Evolutionary conservation across 306 rosid species (phyloP).

Genomic region (Quercus mongolica): DNA sequence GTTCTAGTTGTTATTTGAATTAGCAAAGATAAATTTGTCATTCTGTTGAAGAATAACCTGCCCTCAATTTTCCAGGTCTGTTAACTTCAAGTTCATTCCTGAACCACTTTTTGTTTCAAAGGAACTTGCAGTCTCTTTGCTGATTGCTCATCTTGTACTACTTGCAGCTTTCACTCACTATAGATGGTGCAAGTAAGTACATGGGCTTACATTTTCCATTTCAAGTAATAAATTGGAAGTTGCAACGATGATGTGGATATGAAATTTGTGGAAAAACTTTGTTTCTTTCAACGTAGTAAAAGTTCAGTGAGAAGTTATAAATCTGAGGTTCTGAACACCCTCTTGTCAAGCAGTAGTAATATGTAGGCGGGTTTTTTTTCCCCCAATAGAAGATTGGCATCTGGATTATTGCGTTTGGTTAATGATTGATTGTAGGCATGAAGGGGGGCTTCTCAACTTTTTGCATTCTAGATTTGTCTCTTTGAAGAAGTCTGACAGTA

Average conservation of each 20-base stretch:
- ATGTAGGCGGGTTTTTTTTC: neutral
- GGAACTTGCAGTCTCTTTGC: constrained; percentile 66
- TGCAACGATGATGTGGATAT: neutral
- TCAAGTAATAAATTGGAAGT: constrained; percentile 1
- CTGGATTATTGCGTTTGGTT: constrained; percentile 13
- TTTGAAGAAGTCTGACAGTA: constrained; percentile 33
- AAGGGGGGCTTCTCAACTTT: constrained; percentile 82
- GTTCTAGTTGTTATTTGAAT: neutral
- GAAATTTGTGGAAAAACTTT: neutral
- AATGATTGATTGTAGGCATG: constrained; percentile 62
- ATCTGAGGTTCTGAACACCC: neutral
- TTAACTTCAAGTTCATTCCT: constrained; percentile 90
- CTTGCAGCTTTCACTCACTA: constrained; percentile 67
- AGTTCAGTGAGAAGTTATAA: neutral
- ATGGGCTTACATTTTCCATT: constrained; percentile 7
- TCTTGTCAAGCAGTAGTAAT: neutral
- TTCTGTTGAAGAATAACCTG: constrained; percentile 28
- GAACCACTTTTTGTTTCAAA: constrained; percentile 82
- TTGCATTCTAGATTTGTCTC: constrained; percentile 54
- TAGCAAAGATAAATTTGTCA: neutral
- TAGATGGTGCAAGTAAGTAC: constrained; percentile 97
- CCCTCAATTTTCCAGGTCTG: constrained; percentile 65
- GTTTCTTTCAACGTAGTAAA: neutral
- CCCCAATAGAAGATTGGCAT: constrained; percentile 6
- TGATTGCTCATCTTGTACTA: constrained; percentile 65